Conservation (phyloP, 805 yeast species). For the Metschnikowia cerradonensis region DNA sequence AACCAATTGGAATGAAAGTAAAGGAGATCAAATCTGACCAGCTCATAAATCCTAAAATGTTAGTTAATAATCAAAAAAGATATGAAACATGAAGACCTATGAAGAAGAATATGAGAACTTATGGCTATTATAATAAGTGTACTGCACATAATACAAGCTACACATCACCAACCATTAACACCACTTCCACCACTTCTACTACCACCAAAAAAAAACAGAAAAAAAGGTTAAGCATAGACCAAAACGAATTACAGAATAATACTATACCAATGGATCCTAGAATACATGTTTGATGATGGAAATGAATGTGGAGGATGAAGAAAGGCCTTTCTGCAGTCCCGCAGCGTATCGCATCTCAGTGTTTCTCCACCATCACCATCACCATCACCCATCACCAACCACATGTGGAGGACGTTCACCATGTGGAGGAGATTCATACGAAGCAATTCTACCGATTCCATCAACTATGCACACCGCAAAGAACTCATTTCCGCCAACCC, state of each 20-base stretch:
- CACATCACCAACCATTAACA: too few species aligned
- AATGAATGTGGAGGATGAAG: too few species aligned
- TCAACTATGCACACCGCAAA: slow-evolving; percentile 13
- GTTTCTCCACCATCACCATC: background rate
- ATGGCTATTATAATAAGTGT: too few species aligned
- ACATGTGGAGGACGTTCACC: background rate
- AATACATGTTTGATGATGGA: too few species aligned
- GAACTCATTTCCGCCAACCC: slow-evolving; percentile 12
- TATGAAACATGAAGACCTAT: slow-evolving; percentile 38
- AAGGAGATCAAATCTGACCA: slow-evolving; percentile 54
- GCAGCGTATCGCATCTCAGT: background rate
- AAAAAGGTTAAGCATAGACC: too few species aligned
- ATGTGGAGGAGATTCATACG: background rate
- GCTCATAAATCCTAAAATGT: slow-evolving; percentile 56
- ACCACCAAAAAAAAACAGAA: too few species aligned
- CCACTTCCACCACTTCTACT: too few species aligned
- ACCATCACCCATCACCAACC: background rate
- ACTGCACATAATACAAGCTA: too few species aligned
- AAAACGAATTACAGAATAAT: too few species aligned
- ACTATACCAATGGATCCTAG: too few species aligned
- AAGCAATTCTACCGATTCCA: slow-evolving; percentile 4
- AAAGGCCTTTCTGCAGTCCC: too few species aligned
- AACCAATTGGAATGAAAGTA: slow-evolving; percentile 49
- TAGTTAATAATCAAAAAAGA: slow-evolving; percentile 71
- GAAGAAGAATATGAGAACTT: too few species aligned